phyloP scores from a whole-genome alignment of 148 eudicot genomes.

The Gaultheria prostrata region DNA sequence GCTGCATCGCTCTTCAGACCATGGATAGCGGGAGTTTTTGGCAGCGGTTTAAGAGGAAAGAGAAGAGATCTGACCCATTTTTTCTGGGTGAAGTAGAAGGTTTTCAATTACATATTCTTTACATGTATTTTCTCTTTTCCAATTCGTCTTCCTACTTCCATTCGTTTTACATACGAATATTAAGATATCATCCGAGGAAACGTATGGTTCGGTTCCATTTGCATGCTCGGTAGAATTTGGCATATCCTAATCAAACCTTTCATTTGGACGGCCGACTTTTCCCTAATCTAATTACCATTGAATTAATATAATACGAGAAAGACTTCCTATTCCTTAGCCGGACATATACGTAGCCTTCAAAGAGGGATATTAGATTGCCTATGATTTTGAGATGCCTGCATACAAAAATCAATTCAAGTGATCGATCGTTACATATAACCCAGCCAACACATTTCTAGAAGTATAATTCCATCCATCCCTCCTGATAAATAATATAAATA shows the following conservation, averaged over 20 bases:
- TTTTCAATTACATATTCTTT: slow-evolving; percentile 7
- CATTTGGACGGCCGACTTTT: neutral
- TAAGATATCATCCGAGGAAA: neutral
- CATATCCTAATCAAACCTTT: neutral
- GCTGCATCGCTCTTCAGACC: neutral
- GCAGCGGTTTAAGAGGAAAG: slow-evolving; percentile 49
- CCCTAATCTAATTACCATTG: neutral
- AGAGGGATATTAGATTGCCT: neutral
- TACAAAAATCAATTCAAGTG: neutral
- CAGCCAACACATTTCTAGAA: neutral
- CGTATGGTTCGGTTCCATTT: neutral
- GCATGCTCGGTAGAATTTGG: neutral
- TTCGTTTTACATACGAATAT: neutral
- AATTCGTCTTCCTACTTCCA: neutral
- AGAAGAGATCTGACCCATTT: slow-evolving; percentile 40
- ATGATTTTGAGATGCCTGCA: neutral
- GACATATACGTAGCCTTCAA: neutral
- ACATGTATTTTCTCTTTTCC: neutral
- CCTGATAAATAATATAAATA: neutral
- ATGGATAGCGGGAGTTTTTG: slow-evolving; percentile 48
- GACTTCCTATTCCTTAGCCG: neutral
- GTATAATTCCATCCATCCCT: neutral
- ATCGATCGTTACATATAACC: neutral
- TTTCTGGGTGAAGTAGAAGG: slow-evolving; percentile 53
- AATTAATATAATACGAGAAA: neutral